Evolutionary conservation across 306 rosid genomes (phyloP).

Genomic region (Vigna nakashimae): DNA sequence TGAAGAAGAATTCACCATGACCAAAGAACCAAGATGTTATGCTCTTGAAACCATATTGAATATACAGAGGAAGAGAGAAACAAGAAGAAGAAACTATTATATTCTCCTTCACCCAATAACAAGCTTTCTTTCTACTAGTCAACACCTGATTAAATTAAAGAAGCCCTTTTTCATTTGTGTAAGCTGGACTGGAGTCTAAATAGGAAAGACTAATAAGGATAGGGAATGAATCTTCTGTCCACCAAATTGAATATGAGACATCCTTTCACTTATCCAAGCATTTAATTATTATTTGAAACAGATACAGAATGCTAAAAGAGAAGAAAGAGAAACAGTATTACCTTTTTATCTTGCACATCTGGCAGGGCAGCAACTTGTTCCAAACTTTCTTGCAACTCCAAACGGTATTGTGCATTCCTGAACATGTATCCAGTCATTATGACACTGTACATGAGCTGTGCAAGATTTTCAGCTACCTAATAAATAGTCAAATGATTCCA

Average conservation of each 20-base stretch:
- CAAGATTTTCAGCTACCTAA: constrained; percentile 98
- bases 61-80: too few species aligned
- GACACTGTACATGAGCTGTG: constrained; percentile 98
- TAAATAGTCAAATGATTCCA: constrained; percentile 42
- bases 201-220: constrained; percentile 16
- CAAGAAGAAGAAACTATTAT: too few species aligned
- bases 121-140: background rate
- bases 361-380: constrained; percentile 96
- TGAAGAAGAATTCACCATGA: too few species aligned
- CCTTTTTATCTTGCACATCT: constrained; percentile 80
- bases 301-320: constrained; percentile 12
- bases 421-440: constrained; percentile 99
- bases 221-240: constrained; percentile 6
- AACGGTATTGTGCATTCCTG: constrained; percentile 89
- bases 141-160: background rate
- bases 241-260: constrained; percentile 14
- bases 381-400: constrained; percentile 94
- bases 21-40: too few species aligned
- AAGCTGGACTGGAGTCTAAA: constrained; percentile 11
- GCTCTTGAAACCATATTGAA: too few species aligned
- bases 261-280: constrained; percentile 12
- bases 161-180: constrained; percentile 21
- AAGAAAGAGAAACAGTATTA: constrained; percentile 41
- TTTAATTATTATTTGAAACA: constrained; percentile 18
- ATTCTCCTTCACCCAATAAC: background rate